Conservation (phyloP, 1,139 yeast genomes). For the Meyerozyma smithsonii region DNA sequence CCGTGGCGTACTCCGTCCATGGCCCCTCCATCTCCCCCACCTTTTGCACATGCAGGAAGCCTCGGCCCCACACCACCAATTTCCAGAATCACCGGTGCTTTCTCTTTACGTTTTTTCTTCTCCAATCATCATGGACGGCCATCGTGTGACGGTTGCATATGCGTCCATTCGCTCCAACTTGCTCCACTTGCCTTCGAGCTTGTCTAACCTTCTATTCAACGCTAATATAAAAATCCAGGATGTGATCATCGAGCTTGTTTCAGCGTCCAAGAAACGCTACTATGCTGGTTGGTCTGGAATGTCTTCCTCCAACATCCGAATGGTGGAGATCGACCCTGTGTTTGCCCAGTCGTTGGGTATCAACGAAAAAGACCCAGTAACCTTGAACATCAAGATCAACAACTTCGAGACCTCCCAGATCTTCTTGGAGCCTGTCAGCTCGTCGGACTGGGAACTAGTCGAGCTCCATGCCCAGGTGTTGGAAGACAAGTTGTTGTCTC, state of each 20-base stretch:
- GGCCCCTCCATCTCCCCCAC: conserved; percentile 2
- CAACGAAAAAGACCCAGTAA: conserved; percentile 26
- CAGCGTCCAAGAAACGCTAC: conserved; percentile 21
- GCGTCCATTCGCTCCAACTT: conserved; percentile 47
- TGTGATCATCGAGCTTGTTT: conserved; percentile 48
- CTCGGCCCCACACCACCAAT: conserved; percentile 2
- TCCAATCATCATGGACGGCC: conserved; percentile 31
- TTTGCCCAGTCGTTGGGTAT: conserved; percentile 47
- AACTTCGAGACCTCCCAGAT: conserved; percentile 54
- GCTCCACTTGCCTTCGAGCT: conserved; percentile 52
- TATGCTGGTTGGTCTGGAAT: conserved; percentile 88
- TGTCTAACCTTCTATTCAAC: conserved; percentile 45
- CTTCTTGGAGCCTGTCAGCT: conserved; percentile 69
- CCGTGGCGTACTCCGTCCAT: too few species aligned
- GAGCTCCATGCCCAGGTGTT: conserved; percentile 76
- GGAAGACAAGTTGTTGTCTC: conserved; percentile 72
- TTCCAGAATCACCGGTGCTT: neutral
- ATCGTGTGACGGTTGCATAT: conserved; percentile 25
- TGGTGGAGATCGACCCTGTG: conserved; percentile 37
- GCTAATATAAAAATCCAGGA: conserved; percentile 58
- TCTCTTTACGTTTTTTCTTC: neutral
- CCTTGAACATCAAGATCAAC: conserved; percentile 38
- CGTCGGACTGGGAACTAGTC: conserved; percentile 88
- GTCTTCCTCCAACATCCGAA: conserved; percentile 28
- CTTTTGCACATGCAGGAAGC: conserved; percentile 1